phyloP scores from a whole-genome alignment of 108 stramenopile genomes.

The Pseudonitzschia delicatissima region DNA sequence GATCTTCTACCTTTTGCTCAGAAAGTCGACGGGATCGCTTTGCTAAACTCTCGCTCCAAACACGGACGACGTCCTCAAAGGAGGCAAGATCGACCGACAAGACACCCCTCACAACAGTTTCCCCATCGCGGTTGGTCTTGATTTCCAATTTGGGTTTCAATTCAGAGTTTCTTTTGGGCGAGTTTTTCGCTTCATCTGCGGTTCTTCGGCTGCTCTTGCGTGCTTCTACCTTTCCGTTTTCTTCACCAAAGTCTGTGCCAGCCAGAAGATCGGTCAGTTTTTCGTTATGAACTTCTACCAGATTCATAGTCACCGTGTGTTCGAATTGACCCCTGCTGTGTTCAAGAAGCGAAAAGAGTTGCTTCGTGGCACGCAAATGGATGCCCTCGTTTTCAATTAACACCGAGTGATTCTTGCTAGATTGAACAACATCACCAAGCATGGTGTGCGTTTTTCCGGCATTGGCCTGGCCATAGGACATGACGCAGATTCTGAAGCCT shows the following conservation, averaged over 20 bases:
- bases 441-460: slow-evolving; percentile 96
- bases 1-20: slow-evolving; percentile 42
- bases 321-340: slow-evolving; percentile 67
- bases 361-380: slow-evolving; percentile 56
- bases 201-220: slow-evolving; percentile 18
- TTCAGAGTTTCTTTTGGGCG: slow-evolving; percentile 18
- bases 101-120: slow-evolving; percentile 76
- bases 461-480: slow-evolving; percentile 93
- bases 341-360: slow-evolving; percentile 64
- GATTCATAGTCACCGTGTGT: slow-evolving; percentile 62
- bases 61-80: slow-evolving; percentile 54
- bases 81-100: slow-evolving; percentile 51
- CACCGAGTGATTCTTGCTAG: slow-evolving; percentile 14
- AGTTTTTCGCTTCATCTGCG: slow-evolving; percentile 8
- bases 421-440: slow-evolving; percentile 49
- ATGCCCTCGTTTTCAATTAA: slow-evolving; percentile 55
- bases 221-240: slow-evolving; percentile 43
- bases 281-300: slow-evolving; percentile 81
- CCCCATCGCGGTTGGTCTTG: slow-evolving; percentile 79
- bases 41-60: slow-evolving; percentile 59
- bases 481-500: slow-evolving; percentile 93
- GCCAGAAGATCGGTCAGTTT: slow-evolving; percentile 65
- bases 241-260: slow-evolving; percentile 63
- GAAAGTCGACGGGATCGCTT: slow-evolving; percentile 41
- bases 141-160: slow-evolving; percentile 63